These are phyloP conservation scores for Chiua sp. DNA, from an alignment of 1,284 basidiomycete genomes.

Conservation along the genomic window DNA sequence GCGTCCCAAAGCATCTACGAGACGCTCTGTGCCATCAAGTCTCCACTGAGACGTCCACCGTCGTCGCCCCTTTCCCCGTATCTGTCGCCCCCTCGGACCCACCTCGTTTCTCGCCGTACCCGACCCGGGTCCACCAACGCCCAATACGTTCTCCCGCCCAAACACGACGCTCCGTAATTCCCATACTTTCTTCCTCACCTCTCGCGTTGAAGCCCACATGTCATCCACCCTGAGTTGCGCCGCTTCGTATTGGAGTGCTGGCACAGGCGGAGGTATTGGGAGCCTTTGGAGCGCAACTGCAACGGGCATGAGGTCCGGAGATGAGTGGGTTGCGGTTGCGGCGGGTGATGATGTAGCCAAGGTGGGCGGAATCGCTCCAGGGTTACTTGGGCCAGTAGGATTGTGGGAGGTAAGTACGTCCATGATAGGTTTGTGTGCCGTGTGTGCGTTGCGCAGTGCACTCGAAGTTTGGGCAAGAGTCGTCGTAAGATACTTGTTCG, in stretches of 20 bases:
- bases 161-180: conserved; percentile 55
- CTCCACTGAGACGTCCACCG: conserved; percentile 61
- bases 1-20: conserved; percentile 69
- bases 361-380: background rate
- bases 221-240: conserved; percentile 68
- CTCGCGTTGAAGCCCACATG: conserved; percentile 67
- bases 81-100: conserved; percentile 24
- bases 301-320: conserved; percentile 21
- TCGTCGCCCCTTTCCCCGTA: conserved; percentile 28
- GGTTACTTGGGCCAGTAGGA: background rate
- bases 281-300: conserved; percentile 29
- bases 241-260: conserved; percentile 72
- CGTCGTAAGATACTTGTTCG: conserved; percentile 52
- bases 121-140: conserved; percentile 14
- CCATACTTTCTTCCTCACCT: conserved; percentile 66
- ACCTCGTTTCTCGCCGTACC: conserved; percentile 44
- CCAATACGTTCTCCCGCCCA: conserved; percentile 31
- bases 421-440: conserved; percentile 53
- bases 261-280: conserved; percentile 50
- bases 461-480: conserved; percentile 59
- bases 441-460: conserved; percentile 59
- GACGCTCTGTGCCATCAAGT: conserved; percentile 60
- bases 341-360: conserved; percentile 4
- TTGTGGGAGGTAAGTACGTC: conserved; percentile 47
- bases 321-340: conserved; percentile 2